phyloP scores from a whole-genome alignment of 805 yeast genomes.

The Wickerhamiella siamensis region DNA sequence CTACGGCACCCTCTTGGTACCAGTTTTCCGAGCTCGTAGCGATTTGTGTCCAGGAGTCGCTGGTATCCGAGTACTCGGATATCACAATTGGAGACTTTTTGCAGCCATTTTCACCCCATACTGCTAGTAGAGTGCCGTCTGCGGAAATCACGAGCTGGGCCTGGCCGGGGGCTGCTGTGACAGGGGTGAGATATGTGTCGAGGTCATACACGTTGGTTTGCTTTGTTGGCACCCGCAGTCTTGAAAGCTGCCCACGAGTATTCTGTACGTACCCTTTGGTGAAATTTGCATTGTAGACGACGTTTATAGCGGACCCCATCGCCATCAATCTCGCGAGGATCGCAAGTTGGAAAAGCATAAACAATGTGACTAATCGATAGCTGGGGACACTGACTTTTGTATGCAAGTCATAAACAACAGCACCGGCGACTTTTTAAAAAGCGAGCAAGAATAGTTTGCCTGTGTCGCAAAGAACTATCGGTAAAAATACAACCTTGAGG shows the following conservation, averaged over 20 bases:
- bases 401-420: too few species aligned
- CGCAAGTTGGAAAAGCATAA: not conserved
- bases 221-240: slow-evolving; percentile 7
- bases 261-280: slow-evolving; percentile 14
- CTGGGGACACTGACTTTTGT: too few species aligned
- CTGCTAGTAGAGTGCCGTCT: slow-evolving; percentile 15
- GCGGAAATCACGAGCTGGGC: slow-evolving; percentile 19
- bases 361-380: not conserved
- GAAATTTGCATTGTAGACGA: slow-evolving; percentile 15
- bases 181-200: slow-evolving; percentile 6
- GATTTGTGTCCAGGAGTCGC: slow-evolving; percentile 15
- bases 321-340: not conserved
- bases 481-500: too few species aligned
- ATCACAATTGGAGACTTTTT: slow-evolving; percentile 16
- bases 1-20: slow-evolving; percentile 16
- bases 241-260: slow-evolving; percentile 13
- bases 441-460: too few species aligned
- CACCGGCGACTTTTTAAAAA: too few species aligned
- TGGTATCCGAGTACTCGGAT: slow-evolving; percentile 12
- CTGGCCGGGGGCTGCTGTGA: slow-evolving; percentile 20
- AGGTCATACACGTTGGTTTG: slow-evolving; percentile 4
- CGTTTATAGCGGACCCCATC: slow-evolving; percentile 12
- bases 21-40: slow-evolving; percentile 16
- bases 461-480: too few species aligned
- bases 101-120: slow-evolving; percentile 19